Conservation (phyloP, 331 rosid species). For the Prunus yedoensis region DNA sequence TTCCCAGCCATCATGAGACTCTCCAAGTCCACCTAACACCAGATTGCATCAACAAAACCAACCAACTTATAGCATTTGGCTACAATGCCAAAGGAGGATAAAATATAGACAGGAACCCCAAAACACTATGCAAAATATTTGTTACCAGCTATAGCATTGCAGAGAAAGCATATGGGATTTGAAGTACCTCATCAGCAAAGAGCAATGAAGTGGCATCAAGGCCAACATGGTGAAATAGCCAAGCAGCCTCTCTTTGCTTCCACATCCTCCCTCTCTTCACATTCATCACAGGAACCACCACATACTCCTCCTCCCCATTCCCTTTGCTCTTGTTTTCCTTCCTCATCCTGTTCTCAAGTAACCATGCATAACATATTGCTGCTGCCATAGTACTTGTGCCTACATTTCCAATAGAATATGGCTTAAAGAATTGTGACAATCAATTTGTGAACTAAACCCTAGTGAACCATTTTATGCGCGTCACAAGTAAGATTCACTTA, state of each 20-base stretch:
- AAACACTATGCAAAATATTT: neutral
- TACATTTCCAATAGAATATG: constrained; percentile 20
- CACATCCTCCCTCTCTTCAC: constrained; percentile 62
- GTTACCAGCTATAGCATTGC: neutral
- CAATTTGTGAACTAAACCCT: too few species aligned
- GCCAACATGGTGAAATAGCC: constrained; percentile 75
- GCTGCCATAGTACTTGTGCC: constrained; percentile 88
- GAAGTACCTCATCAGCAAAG: constrained; percentile 68
- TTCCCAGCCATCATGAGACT: constrained; percentile 57
- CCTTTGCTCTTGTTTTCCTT: constrained; percentile 28
- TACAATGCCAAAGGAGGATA: too few species aligned
- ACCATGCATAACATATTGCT: constrained; percentile 77
- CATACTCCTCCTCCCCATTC: constrained; percentile 26
- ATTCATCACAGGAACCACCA: constrained; percentile 75
- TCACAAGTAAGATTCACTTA: neutral
- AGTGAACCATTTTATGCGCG: too few species aligned
- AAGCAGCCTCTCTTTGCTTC: constrained; percentile 74
- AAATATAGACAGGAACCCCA: too few species aligned
- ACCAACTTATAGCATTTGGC: too few species aligned
- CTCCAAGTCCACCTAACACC: constrained; percentile 71
- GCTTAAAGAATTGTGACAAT: too few species aligned
- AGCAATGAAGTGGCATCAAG: constrained; percentile 68
- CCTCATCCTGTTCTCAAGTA: constrained; percentile 49
- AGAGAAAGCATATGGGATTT: neutral
- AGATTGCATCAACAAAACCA: constrained; percentile 12